Conservation (phyloP, 2,329 filamentous ascomycete species). For the Aspergillus spinulosporus region DNA sequence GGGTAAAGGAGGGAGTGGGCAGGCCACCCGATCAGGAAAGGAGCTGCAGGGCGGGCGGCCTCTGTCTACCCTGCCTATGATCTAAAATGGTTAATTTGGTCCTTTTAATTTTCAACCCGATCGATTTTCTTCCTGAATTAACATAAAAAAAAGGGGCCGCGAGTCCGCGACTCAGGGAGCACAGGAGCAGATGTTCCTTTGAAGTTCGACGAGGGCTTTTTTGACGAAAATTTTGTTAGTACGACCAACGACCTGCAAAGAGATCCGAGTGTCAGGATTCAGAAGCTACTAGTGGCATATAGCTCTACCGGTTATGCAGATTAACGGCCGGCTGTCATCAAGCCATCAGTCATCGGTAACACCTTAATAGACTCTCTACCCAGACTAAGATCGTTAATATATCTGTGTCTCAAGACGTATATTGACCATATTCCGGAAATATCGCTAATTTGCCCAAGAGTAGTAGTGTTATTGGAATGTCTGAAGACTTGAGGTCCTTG, state of each 20-base stretch:
- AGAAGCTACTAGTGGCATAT: background rate
- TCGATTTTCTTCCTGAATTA: background rate
- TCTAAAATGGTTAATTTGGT: slow-evolving; percentile 1
- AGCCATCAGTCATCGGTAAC: background rate
- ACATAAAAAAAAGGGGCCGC: background rate
- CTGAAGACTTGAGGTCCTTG: slow-evolving; percentile 3
- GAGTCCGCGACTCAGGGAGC: background rate
- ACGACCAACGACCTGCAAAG: background rate
- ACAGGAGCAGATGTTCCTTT: background rate
- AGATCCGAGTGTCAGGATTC: background rate
- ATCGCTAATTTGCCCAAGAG: background rate
- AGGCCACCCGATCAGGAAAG: slow-evolving; percentile 23
- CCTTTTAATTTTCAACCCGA: background rate
- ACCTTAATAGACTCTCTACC: no score
- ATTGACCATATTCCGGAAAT: background rate
- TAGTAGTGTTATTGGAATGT: background rate
- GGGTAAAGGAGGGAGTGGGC: slow-evolving; percentile 4
- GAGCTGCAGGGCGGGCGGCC: slow-evolving; percentile 26
- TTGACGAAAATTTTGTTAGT: background rate
- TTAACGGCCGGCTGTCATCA: background rate
- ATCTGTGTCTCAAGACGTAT: no score
- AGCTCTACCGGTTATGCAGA: background rate
- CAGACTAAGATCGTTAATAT: no score
- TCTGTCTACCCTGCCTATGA: background rate
- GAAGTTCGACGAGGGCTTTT: background rate